A percentile compares a stretch with the other conserved stretches of the same genome.
Evolutionary conservation across 164 flowering plant genomes (phyloP).

Genomic region (Tinospora cordifolia): DNA sequence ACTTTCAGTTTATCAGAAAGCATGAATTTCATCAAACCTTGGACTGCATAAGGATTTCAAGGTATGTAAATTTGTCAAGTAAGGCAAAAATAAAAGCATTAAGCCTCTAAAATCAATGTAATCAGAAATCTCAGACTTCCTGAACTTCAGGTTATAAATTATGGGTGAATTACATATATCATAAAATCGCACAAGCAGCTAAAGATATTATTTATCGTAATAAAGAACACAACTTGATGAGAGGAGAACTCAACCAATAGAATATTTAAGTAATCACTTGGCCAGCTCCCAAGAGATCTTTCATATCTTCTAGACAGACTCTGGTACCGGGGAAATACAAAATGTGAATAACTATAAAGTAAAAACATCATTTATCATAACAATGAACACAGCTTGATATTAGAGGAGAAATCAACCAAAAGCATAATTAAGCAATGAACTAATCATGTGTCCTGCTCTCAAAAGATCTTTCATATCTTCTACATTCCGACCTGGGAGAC

Average conservation of each 20-base stretch:
- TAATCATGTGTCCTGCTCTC: conserved; percentile 1
- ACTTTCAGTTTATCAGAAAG: background rate
- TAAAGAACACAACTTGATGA: background rate
- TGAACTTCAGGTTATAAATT: background rate
- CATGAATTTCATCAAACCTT: background rate
- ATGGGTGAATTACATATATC: background rate
- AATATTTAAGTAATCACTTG: background rate
- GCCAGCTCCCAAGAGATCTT: background rate
- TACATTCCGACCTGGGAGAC: background rate
- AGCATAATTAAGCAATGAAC: conserved; percentile 1
- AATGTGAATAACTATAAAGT: background rate
- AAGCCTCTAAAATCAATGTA: background rate
- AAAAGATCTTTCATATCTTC: background rate
- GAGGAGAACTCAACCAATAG: background rate
- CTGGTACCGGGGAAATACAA: background rate
- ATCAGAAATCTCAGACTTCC: background rate
- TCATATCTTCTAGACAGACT: background rate
- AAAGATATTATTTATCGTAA: background rate
- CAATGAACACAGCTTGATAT: background rate
- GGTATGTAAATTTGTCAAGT: background rate
- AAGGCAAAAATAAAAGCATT: background rate
- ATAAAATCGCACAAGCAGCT: background rate
- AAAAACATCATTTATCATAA: background rate
- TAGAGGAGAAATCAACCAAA: background rate
- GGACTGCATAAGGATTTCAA: background rate